These are phyloP conservation scores for Neonectria hederae DNA, from an alignment of 2,329 filamentous ascomycete genomes.

Conservation along the genomic window DNA sequence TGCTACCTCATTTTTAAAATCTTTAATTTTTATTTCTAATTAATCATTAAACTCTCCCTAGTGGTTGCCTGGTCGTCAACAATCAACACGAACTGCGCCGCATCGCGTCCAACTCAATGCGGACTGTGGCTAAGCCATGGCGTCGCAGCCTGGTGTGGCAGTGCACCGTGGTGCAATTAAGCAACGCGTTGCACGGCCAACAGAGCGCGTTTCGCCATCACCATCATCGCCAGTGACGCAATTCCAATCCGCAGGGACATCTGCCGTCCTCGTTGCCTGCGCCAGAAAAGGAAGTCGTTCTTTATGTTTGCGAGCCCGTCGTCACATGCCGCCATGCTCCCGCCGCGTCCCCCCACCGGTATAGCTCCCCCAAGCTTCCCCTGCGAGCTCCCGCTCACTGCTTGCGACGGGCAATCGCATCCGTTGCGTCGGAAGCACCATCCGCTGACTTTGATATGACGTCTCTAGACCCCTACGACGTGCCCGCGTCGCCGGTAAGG, in stretches of 20 bases:
- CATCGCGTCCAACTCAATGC: neutral
- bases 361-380: conserved; percentile 2
- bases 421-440: neutral
- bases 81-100: neutral
- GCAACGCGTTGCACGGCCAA: conserved; percentile 22
- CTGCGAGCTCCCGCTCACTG: neutral
- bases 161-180: conserved; percentile 23
- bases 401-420: conserved; percentile 1
- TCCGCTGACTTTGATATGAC: conserved; percentile 4
- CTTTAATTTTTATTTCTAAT: neutral
- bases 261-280: neutral
- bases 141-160: conserved; percentile 13
- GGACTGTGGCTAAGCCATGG: conserved; percentile 1
- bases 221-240: conserved; percentile 12
- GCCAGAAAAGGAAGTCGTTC: neutral
- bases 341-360: conserved; percentile 9
- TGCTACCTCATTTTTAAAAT: neutral
- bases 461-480: conserved; percentile 39
- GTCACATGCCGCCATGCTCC: conserved; percentile 8
- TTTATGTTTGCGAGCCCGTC: neutral
- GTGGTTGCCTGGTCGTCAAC: neutral
- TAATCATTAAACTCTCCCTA: neutral
- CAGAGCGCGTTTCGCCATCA: conserved; percentile 20
- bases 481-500: conserved; percentile 33
- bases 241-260: conserved; percentile 15